phyloP scores from a whole-genome alignment of 441 rosid genomes.

The Capsella rubella region DNA sequence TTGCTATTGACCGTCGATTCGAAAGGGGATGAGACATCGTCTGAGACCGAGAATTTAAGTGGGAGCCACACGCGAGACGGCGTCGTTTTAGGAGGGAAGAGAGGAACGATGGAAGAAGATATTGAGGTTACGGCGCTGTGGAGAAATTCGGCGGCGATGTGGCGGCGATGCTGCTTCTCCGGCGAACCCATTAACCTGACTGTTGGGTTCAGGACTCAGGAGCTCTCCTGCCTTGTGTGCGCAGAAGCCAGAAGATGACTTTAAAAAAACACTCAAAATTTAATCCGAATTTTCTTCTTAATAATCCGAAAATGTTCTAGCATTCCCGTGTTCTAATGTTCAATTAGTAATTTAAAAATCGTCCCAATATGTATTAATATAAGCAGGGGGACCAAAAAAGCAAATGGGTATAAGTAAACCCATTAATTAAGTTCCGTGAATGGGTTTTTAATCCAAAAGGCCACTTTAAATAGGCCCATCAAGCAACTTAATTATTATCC shows the following conservation, averaged over 20 bases:
- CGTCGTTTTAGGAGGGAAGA: constrained; percentile 44
- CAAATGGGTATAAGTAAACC: too few relatives aligned
- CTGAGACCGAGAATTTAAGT: constrained; percentile 57
- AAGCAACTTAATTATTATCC: too few relatives aligned
- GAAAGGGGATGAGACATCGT: constrained; percentile 49
- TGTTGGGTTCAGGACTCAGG: constrained; percentile 14
- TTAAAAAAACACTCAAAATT: neutral
- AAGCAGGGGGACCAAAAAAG: too few relatives aligned
- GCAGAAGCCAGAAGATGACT: constrained; percentile 6
- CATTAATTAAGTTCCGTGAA: too few relatives aligned
- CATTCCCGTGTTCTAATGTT: too few relatives aligned
- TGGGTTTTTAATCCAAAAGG: too few relatives aligned
- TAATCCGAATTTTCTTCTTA: too few relatives aligned
- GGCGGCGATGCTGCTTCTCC: constrained; percentile 50
- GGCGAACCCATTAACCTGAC: constrained; percentile 52
- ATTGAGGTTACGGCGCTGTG: constrained; percentile 52
- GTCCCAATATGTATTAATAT: too few relatives aligned
- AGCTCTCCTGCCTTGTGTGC: constrained; percentile 9
- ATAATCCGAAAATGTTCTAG: too few relatives aligned
- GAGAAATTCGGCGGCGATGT: constrained; percentile 50
- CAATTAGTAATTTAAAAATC: too few relatives aligned
- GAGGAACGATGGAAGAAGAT: constrained; percentile 56
- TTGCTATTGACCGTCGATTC: constrained; percentile 57
- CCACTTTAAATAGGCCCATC: too few relatives aligned
- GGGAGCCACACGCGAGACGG: constrained; percentile 67